Base-by-base conservation (phyloP, 371 early-diverging fungal species). In the Mortierella sp. region DNA sequence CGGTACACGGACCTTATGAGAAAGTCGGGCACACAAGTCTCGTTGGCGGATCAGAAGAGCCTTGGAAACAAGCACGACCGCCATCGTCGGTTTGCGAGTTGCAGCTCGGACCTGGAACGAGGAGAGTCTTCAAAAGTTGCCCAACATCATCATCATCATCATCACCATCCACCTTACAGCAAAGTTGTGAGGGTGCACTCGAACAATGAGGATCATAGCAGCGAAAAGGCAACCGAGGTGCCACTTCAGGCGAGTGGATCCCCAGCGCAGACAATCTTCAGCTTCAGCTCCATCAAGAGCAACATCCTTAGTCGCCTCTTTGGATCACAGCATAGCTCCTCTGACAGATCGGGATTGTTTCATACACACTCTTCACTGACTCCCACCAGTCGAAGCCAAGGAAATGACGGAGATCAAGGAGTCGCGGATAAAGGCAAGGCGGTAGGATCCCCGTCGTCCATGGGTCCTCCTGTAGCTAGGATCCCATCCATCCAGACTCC, bases 1-100 rank as follows among this genome's bases (percentile, higher is more conserved):
- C 54, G 72, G 40, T 72, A 57, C 22, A 50, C 62, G 16, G 54
- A 57, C 12, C 41, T 72, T 2, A 66, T 72, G 14, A 64, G 28
- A 47, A 71, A 64, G 41, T 27, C 62, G 1, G 59, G 53, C 25
- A 41, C 34, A 0, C 63, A 25, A n/a, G 54, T 29, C 6, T 21
- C 28, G 24, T 14, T 28, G 14, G 43, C 49, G 16, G 47, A 4
- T 41, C 13, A 37, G 41, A 16, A 27, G n/a, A 27, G 39, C 28
- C n/a, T n/a, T n/a, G n/a, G n/a, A 4, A 27, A 24, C 12, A 27
- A 14, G 27, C 21, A 13, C 21, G 17, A 41, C 2, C 14, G 16
- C 28, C 34, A 43, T 21, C 56, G 16, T 19, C 17, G 19, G 21
- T 46, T 40, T 17, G 4, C 6, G 17, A 24, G 43, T 3, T 29